These are phyloP conservation scores for Fusarium neocosmosporiellum DNA, from an alignment of 2,329 filamentous ascomycete species.

Conservation along the genomic window DNA sequence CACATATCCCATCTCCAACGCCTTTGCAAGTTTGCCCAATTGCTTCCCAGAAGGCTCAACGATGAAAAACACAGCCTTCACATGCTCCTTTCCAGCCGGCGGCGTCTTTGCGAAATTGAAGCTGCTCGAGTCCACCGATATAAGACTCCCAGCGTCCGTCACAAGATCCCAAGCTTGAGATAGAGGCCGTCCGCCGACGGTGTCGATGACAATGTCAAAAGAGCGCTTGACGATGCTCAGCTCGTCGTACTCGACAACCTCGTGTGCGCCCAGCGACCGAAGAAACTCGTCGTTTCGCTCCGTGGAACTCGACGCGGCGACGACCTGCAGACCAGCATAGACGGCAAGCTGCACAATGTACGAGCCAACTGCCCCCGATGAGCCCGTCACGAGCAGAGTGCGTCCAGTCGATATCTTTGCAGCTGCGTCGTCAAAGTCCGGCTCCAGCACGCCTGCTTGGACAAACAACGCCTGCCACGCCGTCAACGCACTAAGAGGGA, in stretches of 20 bases:
- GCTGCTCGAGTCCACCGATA: conserved; percentile 28
- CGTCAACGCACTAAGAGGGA: conserved; percentile 50
- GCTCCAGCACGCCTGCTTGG: conserved; percentile 30
- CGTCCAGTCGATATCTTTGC: conserved; percentile 7
- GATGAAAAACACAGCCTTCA: conserved; percentile 12
- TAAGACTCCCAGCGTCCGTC: conserved; percentile 35
- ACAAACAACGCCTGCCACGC: conserved; percentile 50
- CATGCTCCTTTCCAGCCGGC: neutral
- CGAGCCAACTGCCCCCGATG: conserved; percentile 50
- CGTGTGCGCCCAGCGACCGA: conserved; percentile 41
- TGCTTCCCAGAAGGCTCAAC: neutral
- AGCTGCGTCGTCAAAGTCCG: neutral
- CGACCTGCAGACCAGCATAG: conserved; percentile 43
- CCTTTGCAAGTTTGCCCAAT: neutral
- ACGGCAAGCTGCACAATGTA: conserved; percentile 50
- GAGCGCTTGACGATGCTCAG: neutral
- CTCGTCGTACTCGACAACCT: conserved; percentile 34
- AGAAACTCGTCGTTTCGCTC: conserved; percentile 17
- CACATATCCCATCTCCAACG: conserved; percentile 3
- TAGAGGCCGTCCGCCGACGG: conserved; percentile 45
- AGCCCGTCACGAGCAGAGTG: conserved; percentile 48
- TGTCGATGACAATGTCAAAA: conserved; percentile 47
- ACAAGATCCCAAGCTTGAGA: conserved; percentile 44
- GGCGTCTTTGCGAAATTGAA: neutral
- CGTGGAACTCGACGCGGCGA: conserved; percentile 46